phyloP scores from a whole-genome alignment of 2,329 filamentous ascomycete genomes.

The Alternaria triticina region DNA sequence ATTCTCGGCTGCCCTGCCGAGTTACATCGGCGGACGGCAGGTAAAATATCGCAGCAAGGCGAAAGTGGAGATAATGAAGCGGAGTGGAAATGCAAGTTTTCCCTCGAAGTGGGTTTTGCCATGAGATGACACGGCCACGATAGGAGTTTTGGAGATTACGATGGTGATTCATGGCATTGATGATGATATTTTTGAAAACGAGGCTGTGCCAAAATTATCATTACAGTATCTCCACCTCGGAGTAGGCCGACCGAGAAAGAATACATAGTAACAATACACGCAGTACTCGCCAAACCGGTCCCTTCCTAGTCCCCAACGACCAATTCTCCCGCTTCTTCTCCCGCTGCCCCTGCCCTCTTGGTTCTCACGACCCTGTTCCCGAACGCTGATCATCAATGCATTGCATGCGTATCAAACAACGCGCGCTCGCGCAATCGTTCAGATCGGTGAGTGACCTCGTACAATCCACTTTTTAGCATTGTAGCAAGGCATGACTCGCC shows the following conservation, averaged over 20 bases:
- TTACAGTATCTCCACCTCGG: background rate
- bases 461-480: background rate
- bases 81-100: background rate
- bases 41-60: background rate
- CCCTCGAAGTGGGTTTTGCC: background rate
- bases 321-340: constrained; percentile 1
- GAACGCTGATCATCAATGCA: background rate
- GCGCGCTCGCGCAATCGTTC: background rate
- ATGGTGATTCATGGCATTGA: background rate
- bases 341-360: background rate
- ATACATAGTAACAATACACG: background rate
- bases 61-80: background rate
- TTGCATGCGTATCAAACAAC: background rate
- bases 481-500: background rate
- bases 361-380: background rate
- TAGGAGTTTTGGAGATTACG: background rate
- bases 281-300: background rate
- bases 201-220: background rate
- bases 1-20: background rate
- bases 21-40: background rate
- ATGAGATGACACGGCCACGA: background rate
- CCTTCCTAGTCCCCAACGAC: background rate
- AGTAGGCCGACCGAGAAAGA: background rate
- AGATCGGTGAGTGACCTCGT: constrained; percentile 1
- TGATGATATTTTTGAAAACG: background rate